Evolutionary conservation across 139 green algal genomes (phyloP).

Genomic region (Pleodorina starrii): DNA sequence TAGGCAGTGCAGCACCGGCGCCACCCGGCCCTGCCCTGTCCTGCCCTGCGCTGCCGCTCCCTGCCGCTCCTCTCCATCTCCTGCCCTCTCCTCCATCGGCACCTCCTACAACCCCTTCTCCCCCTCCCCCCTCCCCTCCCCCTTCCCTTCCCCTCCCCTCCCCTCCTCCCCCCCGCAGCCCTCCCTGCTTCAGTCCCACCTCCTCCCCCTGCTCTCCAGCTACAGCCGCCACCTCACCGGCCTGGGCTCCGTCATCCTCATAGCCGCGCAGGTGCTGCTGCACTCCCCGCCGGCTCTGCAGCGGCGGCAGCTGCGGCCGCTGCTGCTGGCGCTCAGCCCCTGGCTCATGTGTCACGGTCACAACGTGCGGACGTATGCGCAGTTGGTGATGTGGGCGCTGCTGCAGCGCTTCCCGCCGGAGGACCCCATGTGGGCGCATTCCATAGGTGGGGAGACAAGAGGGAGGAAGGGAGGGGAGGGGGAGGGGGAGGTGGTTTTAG

Average conservation of each 20-base stretch:
- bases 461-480: too few relatives aligned
- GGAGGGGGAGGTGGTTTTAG: too few relatives aligned
- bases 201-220: constrained; percentile 69
- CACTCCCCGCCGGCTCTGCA: constrained; percentile 46
- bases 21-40: too few relatives aligned
- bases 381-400: constrained; percentile 61
- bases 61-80: not conserved
- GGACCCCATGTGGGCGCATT: constrained; percentile 42
- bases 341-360: constrained; percentile 70
- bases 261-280: constrained; percentile 63
- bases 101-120: not conserved
- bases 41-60: too few relatives aligned
- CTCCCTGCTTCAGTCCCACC: constrained; percentile 48
- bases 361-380: constrained; percentile 65
- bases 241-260: constrained; percentile 66
- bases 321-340: constrained; percentile 57
- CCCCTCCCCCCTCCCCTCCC: not conserved
- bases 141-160: not conserved
- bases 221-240: constrained; percentile 65
- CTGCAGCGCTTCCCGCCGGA: constrained; percentile 51
- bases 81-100: not conserved
- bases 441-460: not conserved
- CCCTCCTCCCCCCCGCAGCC: constrained; percentile 21
- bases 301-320: constrained; percentile 44
- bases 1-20: too few relatives aligned